Percentiles rank a stretch among this genome's conserved stretches.
These are phyloP conservation scores for Blastobotrys illinoisensis DNA, from an alignment of 1,139 yeast genomes.

Conservation along the genomic window DNA sequence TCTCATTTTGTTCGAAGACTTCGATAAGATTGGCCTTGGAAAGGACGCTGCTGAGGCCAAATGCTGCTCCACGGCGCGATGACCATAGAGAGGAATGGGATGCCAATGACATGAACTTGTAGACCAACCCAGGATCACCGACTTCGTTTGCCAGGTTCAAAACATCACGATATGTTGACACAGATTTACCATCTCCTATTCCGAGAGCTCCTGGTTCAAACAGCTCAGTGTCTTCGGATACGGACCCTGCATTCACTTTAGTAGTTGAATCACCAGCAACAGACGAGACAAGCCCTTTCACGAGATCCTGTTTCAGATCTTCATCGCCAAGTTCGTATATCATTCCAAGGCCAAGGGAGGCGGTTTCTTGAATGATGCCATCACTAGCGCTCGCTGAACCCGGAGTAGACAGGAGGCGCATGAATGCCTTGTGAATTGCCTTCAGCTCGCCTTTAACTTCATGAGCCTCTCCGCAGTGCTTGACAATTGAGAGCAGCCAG, in stretches of 20 bases:
- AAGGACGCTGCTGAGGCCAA: constrained; percentile 81
- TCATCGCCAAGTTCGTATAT: constrained; percentile 73
- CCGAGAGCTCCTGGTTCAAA: constrained; percentile 78
- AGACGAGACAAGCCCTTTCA: constrained; percentile 67
- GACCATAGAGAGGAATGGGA: constrained; percentile 88
- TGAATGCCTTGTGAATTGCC: constrained; percentile 63
- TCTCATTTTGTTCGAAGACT: constrained; percentile 49
- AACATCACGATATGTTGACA: constrained; percentile 78
- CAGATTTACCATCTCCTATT: constrained; percentile 80
- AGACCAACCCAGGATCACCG: constrained; percentile 91
- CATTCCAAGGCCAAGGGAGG: constrained; percentile 80
- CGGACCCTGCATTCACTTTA: constrained; percentile 58
- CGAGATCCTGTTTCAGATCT: constrained; percentile 65
- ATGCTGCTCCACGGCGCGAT: constrained; percentile 88
- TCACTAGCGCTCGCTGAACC: constrained; percentile 35
- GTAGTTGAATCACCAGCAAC: constrained; percentile 63
- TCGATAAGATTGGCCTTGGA: constrained; percentile 72
- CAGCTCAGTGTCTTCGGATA: constrained; percentile 73
- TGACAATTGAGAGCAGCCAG: constrained; percentile 78
- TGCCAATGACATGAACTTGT: constrained; percentile 90
- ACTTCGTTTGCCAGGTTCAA: constrained; percentile 84
- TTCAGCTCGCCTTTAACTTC: constrained; percentile 43
- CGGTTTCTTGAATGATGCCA: constrained; percentile 84
- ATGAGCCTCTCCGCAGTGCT: constrained; percentile 55
- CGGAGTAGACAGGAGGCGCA: constrained; percentile 67